Evolutionary conservation across 441 rosid genomes (phyloP).

Genomic region (Pelargonium cotyledonis): DNA sequence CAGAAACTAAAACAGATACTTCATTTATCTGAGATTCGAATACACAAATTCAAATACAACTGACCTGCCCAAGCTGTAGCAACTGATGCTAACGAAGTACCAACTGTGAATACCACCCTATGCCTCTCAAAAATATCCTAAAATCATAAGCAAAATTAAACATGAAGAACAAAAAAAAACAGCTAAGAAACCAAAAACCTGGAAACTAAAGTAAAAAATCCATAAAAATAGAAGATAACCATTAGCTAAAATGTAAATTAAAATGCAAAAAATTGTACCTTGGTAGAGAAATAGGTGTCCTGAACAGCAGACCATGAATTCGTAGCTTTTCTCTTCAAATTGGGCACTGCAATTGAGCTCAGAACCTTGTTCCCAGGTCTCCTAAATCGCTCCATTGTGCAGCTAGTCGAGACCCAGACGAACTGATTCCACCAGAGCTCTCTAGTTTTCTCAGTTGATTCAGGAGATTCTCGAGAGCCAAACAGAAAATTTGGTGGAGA

Average conservation of each 20-base stretch:
- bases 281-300: slow-evolving; percentile 69
- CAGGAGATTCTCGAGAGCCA: not conserved
- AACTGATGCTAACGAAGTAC: slow-evolving; percentile 87
- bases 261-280: slow-evolving; percentile 29
- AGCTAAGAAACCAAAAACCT: not conserved
- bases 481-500: slow-evolving; percentile 6
- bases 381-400: slow-evolving; percentile 60
- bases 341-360: slow-evolving; percentile 38
- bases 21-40: not conserved
- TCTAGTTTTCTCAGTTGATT: not conserved
- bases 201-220: not conserved
- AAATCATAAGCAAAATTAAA: not conserved
- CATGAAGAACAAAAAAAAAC: not conserved
- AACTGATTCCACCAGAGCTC: slow-evolving; percentile 17
- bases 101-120: slow-evolving; percentile 73
- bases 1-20: not conserved
- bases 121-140: slow-evolving; percentile 82
- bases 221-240: slow-evolving; percentile 5
- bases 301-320: slow-evolving; percentile 69
- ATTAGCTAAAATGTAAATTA: slow-evolving; percentile 1
- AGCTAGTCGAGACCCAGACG: slow-evolving; percentile 12
- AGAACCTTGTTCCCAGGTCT: slow-evolving; percentile 44
- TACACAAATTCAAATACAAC: slow-evolving; percentile 15
- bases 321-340: slow-evolving; percentile 53
- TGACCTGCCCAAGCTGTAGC: slow-evolving; percentile 84